Conservation (phyloP, 352 stramenopile species). For the Phytophthora quininea region DNA sequence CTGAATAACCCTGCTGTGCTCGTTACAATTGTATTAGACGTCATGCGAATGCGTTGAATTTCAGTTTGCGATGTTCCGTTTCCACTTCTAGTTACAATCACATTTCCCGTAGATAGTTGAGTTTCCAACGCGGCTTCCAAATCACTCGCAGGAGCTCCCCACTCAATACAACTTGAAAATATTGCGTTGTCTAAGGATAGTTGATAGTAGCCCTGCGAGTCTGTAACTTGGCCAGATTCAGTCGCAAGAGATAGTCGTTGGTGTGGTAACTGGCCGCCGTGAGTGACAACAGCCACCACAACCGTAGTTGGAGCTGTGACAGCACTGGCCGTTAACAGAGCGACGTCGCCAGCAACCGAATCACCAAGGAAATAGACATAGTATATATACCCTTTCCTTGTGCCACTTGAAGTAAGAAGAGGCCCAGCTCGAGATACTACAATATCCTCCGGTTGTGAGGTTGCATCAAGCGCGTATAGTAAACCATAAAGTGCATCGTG, state of each 20-base stretch:
- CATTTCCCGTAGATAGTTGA: constrained; percentile 48
- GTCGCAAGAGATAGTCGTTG: constrained; percentile 84
- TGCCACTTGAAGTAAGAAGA: constrained; percentile 14
- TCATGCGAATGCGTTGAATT: constrained; percentile 71
- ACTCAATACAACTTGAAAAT: constrained; percentile 55
- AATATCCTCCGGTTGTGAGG: constrained; percentile 32
- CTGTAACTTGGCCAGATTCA: constrained; percentile 76
- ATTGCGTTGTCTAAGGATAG: constrained; percentile 33
- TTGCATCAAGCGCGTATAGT: constrained; percentile 28
- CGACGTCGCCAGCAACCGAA: constrained; percentile 84
- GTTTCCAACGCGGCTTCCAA: constrained; percentile 56
- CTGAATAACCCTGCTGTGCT: constrained; percentile 53
- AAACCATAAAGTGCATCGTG: constrained; percentile 4
- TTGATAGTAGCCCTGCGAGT: constrained; percentile 64
- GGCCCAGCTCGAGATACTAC: constrained; percentile 57
- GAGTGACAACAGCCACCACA: constrained; percentile 51
- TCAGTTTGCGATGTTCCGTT: constrained; percentile 69
- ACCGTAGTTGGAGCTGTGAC: constrained; percentile 39
- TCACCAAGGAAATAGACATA: constrained; percentile 93
- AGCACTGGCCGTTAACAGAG: constrained; percentile 26
- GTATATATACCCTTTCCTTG: constrained; percentile 83
- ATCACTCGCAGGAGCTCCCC: constrained; percentile 54
- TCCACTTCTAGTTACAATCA: constrained; percentile 63
- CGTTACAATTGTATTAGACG: constrained; percentile 69
- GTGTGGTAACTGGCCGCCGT: constrained; percentile 83